Evolutionary conservation across 495 filamentous ascomycete species (phyloP).

Genomic region (Aspergillus homomorphus): DNA sequence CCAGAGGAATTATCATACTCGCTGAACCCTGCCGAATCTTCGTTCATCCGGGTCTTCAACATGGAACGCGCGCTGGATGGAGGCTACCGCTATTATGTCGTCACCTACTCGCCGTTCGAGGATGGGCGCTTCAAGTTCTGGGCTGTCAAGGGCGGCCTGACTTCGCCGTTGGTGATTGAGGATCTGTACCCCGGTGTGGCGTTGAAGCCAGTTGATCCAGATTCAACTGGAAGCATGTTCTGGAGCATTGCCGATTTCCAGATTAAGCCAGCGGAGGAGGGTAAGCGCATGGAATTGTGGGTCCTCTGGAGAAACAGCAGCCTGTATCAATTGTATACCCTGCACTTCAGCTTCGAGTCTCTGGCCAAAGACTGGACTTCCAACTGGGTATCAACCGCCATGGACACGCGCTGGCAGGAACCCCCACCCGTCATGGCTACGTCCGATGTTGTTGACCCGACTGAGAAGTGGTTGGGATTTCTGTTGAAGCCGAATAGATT

Average conservation of each 20-base stretch:
- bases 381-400: constrained; percentile 69
- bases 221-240: constrained; percentile 66
- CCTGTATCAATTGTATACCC: constrained; percentile 66
- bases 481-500: constrained; percentile 81
- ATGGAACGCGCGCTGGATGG: constrained; percentile 48
- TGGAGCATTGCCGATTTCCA: constrained; percentile 89
- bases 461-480: constrained; percentile 52
- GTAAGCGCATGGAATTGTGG: constrained; percentile 68
- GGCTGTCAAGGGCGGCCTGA: constrained; percentile 64
- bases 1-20: constrained; percentile 61
- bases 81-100: constrained; percentile 65
- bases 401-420: constrained; percentile 56
- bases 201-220: constrained; percentile 67
- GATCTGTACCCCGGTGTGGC: constrained; percentile 62
- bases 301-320: constrained; percentile 83
- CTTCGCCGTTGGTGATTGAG: constrained; percentile 58
- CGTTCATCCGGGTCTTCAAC: constrained; percentile 69
- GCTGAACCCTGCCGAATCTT: constrained; percentile 72
- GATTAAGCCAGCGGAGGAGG: constrained; percentile 52
- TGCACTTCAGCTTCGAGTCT: constrained; percentile 54
- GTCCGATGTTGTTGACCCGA: constrained; percentile 59
- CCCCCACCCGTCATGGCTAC: constrained; percentile 51
- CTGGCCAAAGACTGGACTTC: constrained; percentile 58
- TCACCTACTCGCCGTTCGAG: constrained; percentile 83
- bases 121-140: constrained; percentile 96